Evolutionary conservation across 2,329 filamentous ascomycete species (phyloP).

Genomic region (Paraphoma chrysanthemicola): DNA sequence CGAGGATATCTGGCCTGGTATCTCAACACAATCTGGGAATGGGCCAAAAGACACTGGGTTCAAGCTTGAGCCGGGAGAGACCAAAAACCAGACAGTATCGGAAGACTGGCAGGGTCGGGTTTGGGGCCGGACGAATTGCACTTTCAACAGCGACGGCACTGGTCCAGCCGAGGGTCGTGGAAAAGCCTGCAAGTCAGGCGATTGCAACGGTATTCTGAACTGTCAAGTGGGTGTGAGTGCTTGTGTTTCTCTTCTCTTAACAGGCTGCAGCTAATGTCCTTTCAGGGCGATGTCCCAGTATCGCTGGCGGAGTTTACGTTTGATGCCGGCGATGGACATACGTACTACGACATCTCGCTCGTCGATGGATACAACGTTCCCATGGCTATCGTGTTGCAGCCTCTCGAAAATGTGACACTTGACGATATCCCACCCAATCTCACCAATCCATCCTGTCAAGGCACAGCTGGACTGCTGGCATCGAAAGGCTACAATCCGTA

Average conservation of each 20-base stretch:
- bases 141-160: conserved; percentile 70
- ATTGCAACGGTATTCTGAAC: conserved; percentile 74
- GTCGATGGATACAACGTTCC: conserved; percentile 87
- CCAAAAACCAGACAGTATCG: conserved; percentile 69
- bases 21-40: conserved; percentile 74
- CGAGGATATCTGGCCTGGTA: conserved; percentile 76
- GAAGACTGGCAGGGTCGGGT: conserved; percentile 81
- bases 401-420: conserved; percentile 66
- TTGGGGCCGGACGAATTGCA: conserved; percentile 86
- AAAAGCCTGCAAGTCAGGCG: conserved; percentile 73
- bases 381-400: conserved; percentile 62
- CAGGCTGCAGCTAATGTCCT: conserved; percentile 7
- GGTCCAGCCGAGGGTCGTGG: conserved; percentile 56
- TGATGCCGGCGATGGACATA: conserved; percentile 70
- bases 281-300: conserved; percentile 73
- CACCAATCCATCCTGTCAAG: conserved; percentile 79
- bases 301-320: conserved; percentile 85
- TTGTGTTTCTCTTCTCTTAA: neutral
- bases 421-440: conserved; percentile 74
- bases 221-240: conserved; percentile 72
- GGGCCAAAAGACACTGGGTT: conserved; percentile 74
- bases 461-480: conserved; percentile 67
- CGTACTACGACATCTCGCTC: conserved; percentile 84
- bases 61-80: conserved; percentile 65
- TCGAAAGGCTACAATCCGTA: conserved; percentile 56